A percentile compares a stretch with the other conserved stretches of the same genome.
phyloP scores from a whole-genome alignment of 192 early-diverging fungal genomes.

The Paraglomus occultum region DNA sequence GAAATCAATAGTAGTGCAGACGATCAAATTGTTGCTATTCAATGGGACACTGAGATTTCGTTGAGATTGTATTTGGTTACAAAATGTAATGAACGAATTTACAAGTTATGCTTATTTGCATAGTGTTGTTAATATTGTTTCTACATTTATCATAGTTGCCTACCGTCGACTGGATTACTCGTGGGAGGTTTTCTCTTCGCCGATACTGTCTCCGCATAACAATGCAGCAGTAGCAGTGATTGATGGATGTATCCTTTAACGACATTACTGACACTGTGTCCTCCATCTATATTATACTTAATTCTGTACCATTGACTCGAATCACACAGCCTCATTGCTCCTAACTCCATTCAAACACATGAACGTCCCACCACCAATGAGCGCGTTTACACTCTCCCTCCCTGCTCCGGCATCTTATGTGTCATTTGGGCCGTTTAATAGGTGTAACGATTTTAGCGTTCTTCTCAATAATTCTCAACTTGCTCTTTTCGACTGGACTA shows the following conservation, averaged over 20 bases:
- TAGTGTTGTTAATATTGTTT: conserved; percentile 12
- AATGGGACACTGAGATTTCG: conserved; percentile 83
- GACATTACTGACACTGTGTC: not conserved
- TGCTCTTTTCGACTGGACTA: conserved; percentile 38
- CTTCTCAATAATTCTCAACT: conserved; percentile 58
- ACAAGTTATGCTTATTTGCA: not conserved
- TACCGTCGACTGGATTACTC: conserved; percentile 43
- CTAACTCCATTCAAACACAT: conserved; percentile 78
- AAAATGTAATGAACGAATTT: conserved; percentile 16
- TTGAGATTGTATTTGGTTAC: conserved; percentile 60
- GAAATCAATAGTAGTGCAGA: conserved; percentile 56
- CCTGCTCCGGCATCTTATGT: conserved; percentile 52
- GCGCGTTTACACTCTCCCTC: conserved; percentile 40
- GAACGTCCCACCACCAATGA: conserved; percentile 98
- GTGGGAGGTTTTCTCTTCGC: conserved; percentile 42
- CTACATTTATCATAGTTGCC: conserved; percentile 18
- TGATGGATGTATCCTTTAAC: conserved; percentile 55
- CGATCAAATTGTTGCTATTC: conserved; percentile 46
- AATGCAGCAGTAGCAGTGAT: conserved; percentile 70
- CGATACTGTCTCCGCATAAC: conserved; percentile 40
- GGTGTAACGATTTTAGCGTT: conserved; percentile 71
- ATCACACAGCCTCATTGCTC: conserved; percentile 42
- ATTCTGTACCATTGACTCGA: conserved; percentile 38
- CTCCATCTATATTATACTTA: conserved; percentile 30
- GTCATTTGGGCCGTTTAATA: conserved; percentile 58